A percentile compares a stretch with the other conserved stretches of the same genome.
Conservation (phyloP, 192 early-diverging fungal genomes). For the Helicostylum pulchrum region DNA sequence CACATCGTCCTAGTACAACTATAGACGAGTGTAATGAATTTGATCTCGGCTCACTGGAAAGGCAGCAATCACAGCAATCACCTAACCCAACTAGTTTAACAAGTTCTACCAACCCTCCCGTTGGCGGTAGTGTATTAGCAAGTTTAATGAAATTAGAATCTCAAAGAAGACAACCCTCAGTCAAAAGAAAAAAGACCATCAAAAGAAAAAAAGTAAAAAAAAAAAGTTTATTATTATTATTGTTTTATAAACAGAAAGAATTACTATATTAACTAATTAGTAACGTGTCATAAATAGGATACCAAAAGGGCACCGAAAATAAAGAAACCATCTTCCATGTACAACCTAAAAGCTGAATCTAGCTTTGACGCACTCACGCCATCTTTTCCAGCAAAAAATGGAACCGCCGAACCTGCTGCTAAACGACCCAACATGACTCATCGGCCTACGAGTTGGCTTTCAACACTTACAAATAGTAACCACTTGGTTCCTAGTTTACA, state of each 20-base stretch:
- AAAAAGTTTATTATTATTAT: too few species aligned
- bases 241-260: too few species aligned
- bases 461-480: slow-evolving; percentile 12
- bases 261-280: too few species aligned
- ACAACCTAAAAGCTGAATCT: slow-evolving; percentile 11
- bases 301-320: slow-evolving; percentile 1
- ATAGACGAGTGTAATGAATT: background rate
- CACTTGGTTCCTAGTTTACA: slow-evolving; percentile 31
- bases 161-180: slow-evolving; percentile 2
- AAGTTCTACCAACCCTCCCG: background rate
- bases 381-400: too few species aligned
- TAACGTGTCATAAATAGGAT: background rate
- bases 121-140: slow-evolving; percentile 29
- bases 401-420: too few species aligned
- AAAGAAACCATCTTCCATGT: slow-evolving; percentile 11
- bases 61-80: background rate
- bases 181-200: background rate
- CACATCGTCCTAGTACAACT: background rate
- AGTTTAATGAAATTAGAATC: slow-evolving; percentile 35
- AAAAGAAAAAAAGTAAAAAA: slow-evolving; percentile 18
- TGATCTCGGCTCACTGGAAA: background rate
- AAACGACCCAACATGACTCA: slow-evolving; percentile 6
- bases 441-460: slow-evolving; percentile 30
- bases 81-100: background rate
- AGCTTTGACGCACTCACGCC: slow-evolving; percentile 4